Evolutionary conservation across 805 yeast genomes (phyloP).

Genomic region (Zygoascus tannicola): DNA sequence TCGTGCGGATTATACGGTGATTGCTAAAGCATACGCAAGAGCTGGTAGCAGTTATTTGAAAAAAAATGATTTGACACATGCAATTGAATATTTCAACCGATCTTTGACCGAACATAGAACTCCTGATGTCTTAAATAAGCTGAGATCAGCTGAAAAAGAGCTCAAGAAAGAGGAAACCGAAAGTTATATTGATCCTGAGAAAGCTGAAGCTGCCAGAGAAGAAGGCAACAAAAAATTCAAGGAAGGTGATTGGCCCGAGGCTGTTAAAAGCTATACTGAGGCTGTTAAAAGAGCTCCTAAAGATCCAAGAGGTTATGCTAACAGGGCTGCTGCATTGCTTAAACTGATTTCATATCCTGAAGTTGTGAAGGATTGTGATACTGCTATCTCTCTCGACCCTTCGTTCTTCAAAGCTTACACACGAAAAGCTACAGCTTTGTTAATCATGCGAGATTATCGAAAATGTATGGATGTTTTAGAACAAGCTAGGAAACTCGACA

Average conservation of each 20-base stretch:
- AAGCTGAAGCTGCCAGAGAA: constrained; percentile 92
- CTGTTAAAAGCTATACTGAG: constrained; percentile 89
- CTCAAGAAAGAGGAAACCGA: constrained; percentile 69
- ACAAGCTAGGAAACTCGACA: constrained; percentile 67
- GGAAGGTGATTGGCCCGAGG: constrained; percentile 92
- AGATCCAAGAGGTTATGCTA: constrained; percentile 93
- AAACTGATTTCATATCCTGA: constrained; percentile 96
- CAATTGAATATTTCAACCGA: constrained; percentile 73
- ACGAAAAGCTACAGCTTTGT: constrained; percentile 90
- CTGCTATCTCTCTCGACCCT: constrained; percentile 84
- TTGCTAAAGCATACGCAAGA: constrained; percentile 91
- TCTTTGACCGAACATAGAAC: constrained; percentile 96
- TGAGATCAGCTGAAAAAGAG: constrained; percentile 80
- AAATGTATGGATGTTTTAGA: constrained; percentile 74
- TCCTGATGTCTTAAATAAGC: constrained; percentile 80
- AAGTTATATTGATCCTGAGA: constrained; percentile 76
- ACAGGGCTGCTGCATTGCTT: constrained; percentile 94
- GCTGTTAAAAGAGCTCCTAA: constrained; percentile 96
- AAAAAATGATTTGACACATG: constrained; percentile 58
- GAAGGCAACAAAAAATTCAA: constrained; percentile 84
- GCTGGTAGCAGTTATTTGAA: constrained; percentile 77
- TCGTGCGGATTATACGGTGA: constrained; percentile 83
- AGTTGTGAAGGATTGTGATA: constrained; percentile 84
- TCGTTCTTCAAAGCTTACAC: constrained; percentile 87
- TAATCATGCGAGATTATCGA: constrained; percentile 81